A percentile compares a stretch with the other conserved stretches of the same genome.
Conservation (phyloP, 805 yeast species). For the Candida arabinofermentans region DNA sequence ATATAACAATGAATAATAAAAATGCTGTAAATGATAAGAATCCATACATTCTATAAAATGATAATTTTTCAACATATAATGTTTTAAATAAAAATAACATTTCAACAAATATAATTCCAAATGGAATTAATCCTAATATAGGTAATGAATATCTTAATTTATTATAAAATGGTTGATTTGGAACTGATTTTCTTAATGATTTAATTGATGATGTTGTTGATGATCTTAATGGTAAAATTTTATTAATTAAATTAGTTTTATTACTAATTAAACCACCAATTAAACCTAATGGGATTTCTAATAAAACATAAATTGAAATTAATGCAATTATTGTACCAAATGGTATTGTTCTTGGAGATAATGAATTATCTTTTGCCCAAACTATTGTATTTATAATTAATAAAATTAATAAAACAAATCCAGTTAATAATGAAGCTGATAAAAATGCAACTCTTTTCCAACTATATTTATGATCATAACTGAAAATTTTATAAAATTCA, state of each 20-base stretch:
- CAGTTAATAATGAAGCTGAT: slow-evolving; percentile 49
- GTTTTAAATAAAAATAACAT: slow-evolving; percentile 68
- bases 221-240: slow-evolving; percentile 9
- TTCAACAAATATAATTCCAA: slow-evolving; percentile 77
- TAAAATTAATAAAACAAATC: slow-evolving; percentile 43
- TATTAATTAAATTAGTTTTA: slow-evolving; percentile 19
- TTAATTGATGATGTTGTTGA: neutral
- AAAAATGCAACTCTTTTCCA: slow-evolving; percentile 38
- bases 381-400: slow-evolving; percentile 61
- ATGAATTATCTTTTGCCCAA: slow-evolving; percentile 72
- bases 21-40: slow-evolving; percentile 61
- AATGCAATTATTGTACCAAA: slow-evolving; percentile 67
- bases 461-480: slow-evolving; percentile 36
- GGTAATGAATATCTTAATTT: slow-evolving; percentile 33
- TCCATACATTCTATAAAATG: slow-evolving; percentile 78
- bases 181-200: slow-evolving; percentile 17
- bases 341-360: slow-evolving; percentile 54
- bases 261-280: slow-evolving; percentile 58
- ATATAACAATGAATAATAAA: slow-evolving; percentile 56
- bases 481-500: slow-evolving; percentile 53
- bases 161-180: slow-evolving; percentile 36
- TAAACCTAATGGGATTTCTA: slow-evolving; percentile 73
- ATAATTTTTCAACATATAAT: slow-evolving; percentile 74
- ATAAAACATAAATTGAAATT: slow-evolving; percentile 51
- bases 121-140: slow-evolving; percentile 70